Evolutionary conservation across 129 eudicot species (phyloP), one percentile per base, ranked within the genome.

Genomic region (Artemisia tridentata): DNA sequence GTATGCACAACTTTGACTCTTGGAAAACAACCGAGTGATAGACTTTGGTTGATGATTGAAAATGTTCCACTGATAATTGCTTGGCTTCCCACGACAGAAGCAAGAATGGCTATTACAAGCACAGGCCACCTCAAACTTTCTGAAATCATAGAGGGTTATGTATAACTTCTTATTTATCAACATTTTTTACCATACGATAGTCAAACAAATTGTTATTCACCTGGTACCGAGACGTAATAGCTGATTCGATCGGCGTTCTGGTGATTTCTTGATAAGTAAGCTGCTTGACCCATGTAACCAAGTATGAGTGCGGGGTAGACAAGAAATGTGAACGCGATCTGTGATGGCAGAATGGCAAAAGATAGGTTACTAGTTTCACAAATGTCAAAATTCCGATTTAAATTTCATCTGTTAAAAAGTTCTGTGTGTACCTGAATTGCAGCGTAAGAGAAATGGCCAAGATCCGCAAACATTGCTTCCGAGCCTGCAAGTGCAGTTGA

Each of bases 391-490:
- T 7, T 2, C 52, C 14, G 19, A 53, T 65, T 41, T 5, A 45
- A 7, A 17, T 48, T 52, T 34, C 10, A 58, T 41, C 54, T 12
- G 45, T 7, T 38, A 38, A 7, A 38, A 38, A 38, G 45, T 38
- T 38, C 11, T 7, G 27, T 4, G 52, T 34, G 65, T 81, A 92
- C 98, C 96, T 92, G 98, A 85, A 92, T 92, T 78, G 98, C 96
- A 66, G 83, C 77, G 62, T 89, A 81, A 50, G 98, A 89, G 88
- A 92, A 92, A 79, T 92, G 98, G 45, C 98, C 98, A 75, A 92
- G 95, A 80, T 92, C 98, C 0, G 98, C 98, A 86, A 92, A 92
- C 98, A 92, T 92, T 54, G 95, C 98, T 72, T 92, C 98, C 19
- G 98, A 92, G 68, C 98, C 98, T 92, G 80, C 82, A 88, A 72